Evolutionary conservation across 2,329 filamentous ascomycete genomes (phyloP).

Genomic region (Elsinoe arachidis): DNA sequence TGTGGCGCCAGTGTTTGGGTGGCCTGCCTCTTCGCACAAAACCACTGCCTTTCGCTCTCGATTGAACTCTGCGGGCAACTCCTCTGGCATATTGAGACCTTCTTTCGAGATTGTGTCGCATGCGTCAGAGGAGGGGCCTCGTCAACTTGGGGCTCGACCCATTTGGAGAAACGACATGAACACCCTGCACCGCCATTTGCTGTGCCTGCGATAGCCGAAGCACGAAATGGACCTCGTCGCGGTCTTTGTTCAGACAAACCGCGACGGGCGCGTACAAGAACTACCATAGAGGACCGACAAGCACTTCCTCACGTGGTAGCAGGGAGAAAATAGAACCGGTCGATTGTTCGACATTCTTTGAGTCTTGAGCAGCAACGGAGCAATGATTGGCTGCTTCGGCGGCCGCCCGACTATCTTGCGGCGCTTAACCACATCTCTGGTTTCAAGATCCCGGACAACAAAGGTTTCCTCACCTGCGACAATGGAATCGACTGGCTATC

Average conservation of each 20-base stretch:
- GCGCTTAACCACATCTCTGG: conserved; percentile 22
- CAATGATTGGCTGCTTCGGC: conserved; percentile 13
- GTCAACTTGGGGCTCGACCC: background rate
- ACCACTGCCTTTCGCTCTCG: background rate
- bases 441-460: conserved; percentile 24
- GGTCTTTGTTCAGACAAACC: conserved; percentile 8
- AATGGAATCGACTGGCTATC: conserved; percentile 35
- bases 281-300: background rate
- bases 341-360: conserved; percentile 11
- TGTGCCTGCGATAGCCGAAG: background rate
- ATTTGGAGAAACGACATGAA: background rate
- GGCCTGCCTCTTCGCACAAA: background rate
- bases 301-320: background rate
- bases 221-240: background rate
- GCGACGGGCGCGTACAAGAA: background rate
- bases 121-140: background rate
- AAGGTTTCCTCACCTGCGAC: conserved; percentile 30
- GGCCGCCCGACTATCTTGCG: conserved; percentile 10
- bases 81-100: background rate
- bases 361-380: conserved; percentile 10
- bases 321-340: conserved; percentile 7
- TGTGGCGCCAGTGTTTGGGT: conserved; percentile 1
- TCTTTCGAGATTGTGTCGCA: background rate
- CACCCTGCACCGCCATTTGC: conserved; percentile 1
- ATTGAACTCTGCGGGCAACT: background rate